Percentiles rank a stretch among this genome's conserved stretches.
Evolutionary conservation across 352 stramenopile genomes (phyloP).

Genomic region (Phytophthora vignae): DNA sequence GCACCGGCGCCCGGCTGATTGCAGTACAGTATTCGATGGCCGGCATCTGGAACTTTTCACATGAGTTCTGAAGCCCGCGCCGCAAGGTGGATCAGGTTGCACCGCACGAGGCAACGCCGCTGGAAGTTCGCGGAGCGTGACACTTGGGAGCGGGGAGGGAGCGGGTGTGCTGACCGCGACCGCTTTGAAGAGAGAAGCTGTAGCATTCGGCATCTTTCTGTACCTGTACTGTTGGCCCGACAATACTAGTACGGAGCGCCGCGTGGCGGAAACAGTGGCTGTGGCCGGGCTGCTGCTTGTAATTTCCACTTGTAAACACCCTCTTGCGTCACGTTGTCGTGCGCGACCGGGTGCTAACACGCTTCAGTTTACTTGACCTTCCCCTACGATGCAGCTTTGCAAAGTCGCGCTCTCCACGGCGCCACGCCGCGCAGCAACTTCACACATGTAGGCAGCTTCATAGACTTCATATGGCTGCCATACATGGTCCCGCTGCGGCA

Average conservation of each 20-base stretch:
- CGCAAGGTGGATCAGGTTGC: conserved; percentile 2
- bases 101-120: background rate
- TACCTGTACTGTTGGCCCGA: too few relatives aligned
- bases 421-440: too few relatives aligned
- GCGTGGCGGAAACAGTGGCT: background rate
- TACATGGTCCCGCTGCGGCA: too few relatives aligned
- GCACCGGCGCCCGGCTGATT: background rate
- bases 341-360: conserved; percentile 11
- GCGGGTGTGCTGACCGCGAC: background rate
- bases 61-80: conserved; percentile 15
- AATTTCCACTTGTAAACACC: conserved; percentile 20
- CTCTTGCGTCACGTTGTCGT: conserved; percentile 5
- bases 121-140: background rate
- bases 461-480: too few relatives aligned
- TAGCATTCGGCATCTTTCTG: background rate
- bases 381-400: conserved; percentile 10
- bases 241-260: background rate
- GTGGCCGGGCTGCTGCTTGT: too few relatives aligned
- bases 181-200: background rate
- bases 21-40: conserved; percentile 2
- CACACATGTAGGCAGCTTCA: too few relatives aligned
- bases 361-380: conserved; percentile 26
- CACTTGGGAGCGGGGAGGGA: background rate
- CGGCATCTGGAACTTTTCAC: conserved; percentile 5
- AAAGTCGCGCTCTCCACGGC: background rate